Evolutionary conservation across 768 basidiomycete genomes (phyloP), one percentile per base, ranked within the genome.

Genomic region (Collybia sordida): DNA sequence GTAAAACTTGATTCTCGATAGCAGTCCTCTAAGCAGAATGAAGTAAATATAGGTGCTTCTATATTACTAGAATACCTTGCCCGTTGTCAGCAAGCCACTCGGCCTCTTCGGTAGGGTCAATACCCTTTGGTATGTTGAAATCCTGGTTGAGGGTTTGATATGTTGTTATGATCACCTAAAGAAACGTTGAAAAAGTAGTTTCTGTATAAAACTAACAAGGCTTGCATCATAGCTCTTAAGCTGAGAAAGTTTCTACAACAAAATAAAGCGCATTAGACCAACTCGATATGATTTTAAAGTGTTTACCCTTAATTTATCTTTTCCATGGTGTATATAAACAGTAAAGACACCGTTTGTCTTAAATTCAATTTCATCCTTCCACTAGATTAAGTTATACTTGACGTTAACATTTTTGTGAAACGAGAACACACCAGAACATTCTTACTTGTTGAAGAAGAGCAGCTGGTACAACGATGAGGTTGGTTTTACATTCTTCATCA

Each of bases 401-500:
- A 47, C 12, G 23, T 24, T 6, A 49, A 21, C 17, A 27, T 11
- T 6, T 9, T 11, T 41, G 40, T 3, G 45, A 8, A 25, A 19
- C 14, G n/a, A 21, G 14, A 31, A 8, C 8, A 36, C 2, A 47
- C 15, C 45, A 36, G 2, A 25, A 41, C 40, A 22, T 37, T 44
- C 66, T 9, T 51, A 80, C 85, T 71, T 91, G 90, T 34, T 80
- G 73, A 12, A 92, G 72, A 24, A 93, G 73, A 5, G 88, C 88
- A 0, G 88, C 80, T 1, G 88, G 89, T 2, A 89, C 88, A 17
- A 93, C 78, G 46, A 93, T 78, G 2, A 92, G 78, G 7, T 85
- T 91, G 0, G 81, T 81, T 40, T 75, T 75, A 47, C 59, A 55
- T 15, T 72, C 65, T 15, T 80, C 78, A 23, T 79, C 70, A 0